Evolutionary conservation across 2,329 filamentous ascomycete genomes (phyloP).

Genomic region (Arthrobotrys sinensis): DNA sequence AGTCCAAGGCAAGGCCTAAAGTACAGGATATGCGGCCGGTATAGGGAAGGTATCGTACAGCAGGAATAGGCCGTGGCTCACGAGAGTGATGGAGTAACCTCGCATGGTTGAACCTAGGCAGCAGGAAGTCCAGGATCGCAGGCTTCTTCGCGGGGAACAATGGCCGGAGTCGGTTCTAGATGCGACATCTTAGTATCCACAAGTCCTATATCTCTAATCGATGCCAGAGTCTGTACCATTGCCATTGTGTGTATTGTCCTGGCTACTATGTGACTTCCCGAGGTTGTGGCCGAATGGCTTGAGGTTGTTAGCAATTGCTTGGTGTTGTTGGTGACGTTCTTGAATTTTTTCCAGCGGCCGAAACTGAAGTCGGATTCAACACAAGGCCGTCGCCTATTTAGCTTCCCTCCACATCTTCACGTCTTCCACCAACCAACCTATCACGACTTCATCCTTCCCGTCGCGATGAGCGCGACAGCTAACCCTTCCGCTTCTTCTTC

Average conservation of each 20-base stretch:
- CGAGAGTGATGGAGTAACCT: slow-evolving; percentile 58
- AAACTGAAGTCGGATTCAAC: slow-evolving; percentile 21
- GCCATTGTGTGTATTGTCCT: slow-evolving; percentile 27
- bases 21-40: background rate
- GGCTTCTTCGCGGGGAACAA: slow-evolving; percentile 44
- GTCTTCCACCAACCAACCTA: slow-evolving; percentile 1
- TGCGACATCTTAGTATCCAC: slow-evolving; percentile 10
- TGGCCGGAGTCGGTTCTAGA: slow-evolving; percentile 51
- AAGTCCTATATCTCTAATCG: background rate
- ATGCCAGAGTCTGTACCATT: slow-evolving; percentile 23
- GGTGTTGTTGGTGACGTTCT: slow-evolving; percentile 13
- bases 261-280: slow-evolving; percentile 3
- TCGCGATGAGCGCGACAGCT: slow-evolving; percentile 58
- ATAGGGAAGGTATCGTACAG: slow-evolving; percentile 21
- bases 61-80: slow-evolving; percentile 43
- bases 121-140: slow-evolving; percentile 41
- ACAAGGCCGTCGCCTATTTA: slow-evolving; percentile 35
- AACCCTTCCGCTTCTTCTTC: slow-evolving; percentile 46
- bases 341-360: slow-evolving; percentile 28
- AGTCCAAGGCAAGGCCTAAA: background rate
- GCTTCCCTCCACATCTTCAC: background rate
- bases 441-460: background rate
- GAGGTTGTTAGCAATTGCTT: slow-evolving; percentile 12
- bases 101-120: slow-evolving; percentile 50
- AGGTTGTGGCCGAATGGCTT: background rate